A percentile compares a stretch with the other conserved stretches of the same genome.
Conservation (phyloP, 306 rosid genomes). For the Chamaecrista fasciculata region DNA sequence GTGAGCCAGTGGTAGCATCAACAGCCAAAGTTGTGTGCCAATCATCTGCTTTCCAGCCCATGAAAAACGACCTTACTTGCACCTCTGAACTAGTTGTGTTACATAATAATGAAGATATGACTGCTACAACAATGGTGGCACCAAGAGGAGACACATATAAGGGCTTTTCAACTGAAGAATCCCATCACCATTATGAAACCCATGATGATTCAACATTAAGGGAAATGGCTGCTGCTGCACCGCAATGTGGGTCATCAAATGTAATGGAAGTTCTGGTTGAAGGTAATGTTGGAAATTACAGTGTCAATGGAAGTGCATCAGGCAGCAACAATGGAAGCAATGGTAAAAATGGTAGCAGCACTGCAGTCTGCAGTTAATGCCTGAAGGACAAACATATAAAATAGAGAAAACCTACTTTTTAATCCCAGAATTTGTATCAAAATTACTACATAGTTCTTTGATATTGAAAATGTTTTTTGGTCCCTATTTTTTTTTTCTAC, state of each 20-base stretch:
- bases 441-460: too few species aligned
- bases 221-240: constrained; percentile 53
- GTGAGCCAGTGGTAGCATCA: constrained; percentile 47
- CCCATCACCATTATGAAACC: constrained; percentile 41
- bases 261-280: constrained; percentile 50
- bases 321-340: constrained; percentile 78
- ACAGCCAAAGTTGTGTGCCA: constrained; percentile 46
- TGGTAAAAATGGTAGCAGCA: constrained; percentile 62
- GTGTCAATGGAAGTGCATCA: constrained; percentile 61
- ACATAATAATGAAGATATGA: constrained; percentile 35
- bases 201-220: constrained; percentile 46
- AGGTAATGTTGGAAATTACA: constrained; percentile 51
- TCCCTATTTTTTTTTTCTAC: too few species aligned
- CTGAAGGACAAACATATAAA: constrained; percentile 50
- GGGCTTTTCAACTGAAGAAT: constrained; percentile 43
- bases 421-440: too few species aligned
- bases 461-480: too few species aligned
- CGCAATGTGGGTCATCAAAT: constrained; percentile 67
- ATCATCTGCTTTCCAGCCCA: constrained; percentile 51
- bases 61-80: constrained; percentile 37
- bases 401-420: too few species aligned
- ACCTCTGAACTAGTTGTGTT: constrained; percentile 39
- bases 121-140: constrained; percentile 33
- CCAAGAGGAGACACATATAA: constrained; percentile 40
- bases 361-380: constrained; percentile 45